Base-by-base conservation (phyloP, 2,329 filamentous ascomycete species). In the Aureobasidium musti region DNA sequence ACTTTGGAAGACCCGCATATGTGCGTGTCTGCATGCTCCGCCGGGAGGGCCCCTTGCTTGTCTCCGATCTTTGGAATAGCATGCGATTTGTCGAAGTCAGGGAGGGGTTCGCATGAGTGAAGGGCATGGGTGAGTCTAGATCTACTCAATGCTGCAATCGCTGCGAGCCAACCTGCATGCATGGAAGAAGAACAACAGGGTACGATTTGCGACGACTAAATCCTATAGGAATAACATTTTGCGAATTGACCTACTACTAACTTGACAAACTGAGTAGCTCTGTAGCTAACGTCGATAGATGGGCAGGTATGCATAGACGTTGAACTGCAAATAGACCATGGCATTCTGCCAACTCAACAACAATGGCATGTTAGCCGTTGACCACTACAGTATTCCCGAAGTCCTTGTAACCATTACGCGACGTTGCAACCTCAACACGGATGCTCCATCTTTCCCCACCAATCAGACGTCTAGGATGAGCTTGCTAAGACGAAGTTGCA, bases 91-190 rank as follows among this genome's bases (percentile, higher is more conserved):
- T 23, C 52, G 19, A 35, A 23, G 35, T 3, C 13, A 41, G 28
- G 5, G 53, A 56, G 53, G 53, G 35, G 53, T 56, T 41, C 35
- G 53, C 53, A 41, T 56, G 53, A 8, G 39, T 26, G 21, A 56
- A 37, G 26, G 33, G 50, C 35, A 56, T 56, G 17, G 53, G 14
- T 23, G 35, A 35, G 53, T 17, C 53, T 56, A 39, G 53, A 39
- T 23, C 21, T 56, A 14, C n/a, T 5, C 53, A 35, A 41, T 28
- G 5, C n/a, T 28, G 53, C 53, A 56, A 23, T 6, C 6, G 5
- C 39, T 56, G 53, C 33, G 35, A 21, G n/a, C 39, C 21, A 26
- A 17, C 21, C 19, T 23, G 13, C 14, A 53, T 53, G 13, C 30
- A 53, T n/a, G 5, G 23, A 30, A 30, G 19, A 7, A 50, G 26